Percentiles rank a stretch among this genome's conserved stretches.
Conservation (phyloP, 441 rosid genomes). For the Melastoma candidum region DNA sequence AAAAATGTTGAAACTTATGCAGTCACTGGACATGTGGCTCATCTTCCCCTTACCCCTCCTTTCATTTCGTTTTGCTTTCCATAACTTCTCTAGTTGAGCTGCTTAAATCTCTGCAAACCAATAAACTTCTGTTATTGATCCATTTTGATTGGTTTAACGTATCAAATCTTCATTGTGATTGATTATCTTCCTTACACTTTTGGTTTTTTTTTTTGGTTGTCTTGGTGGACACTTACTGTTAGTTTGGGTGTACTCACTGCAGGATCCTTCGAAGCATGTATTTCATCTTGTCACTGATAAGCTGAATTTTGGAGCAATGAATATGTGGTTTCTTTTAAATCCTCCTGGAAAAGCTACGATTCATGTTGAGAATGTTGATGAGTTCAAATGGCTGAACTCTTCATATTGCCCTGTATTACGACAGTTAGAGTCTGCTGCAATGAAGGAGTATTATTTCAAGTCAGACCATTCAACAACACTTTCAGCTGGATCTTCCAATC, state of each 20-base stretch:
- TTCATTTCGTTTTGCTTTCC: too few species aligned
- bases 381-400: constrained; percentile 94
- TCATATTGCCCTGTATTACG: constrained; percentile 95
- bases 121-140: too few species aligned
- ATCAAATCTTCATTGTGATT: too few species aligned
- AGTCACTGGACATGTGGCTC: too few species aligned
- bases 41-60: too few species aligned
- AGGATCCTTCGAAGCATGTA: constrained; percentile 94
- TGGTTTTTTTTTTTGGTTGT: background rate
- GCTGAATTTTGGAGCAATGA: constrained; percentile 95
- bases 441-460: constrained; percentile 97
- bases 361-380: constrained; percentile 95
- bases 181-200: too few species aligned
- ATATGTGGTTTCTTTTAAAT: constrained; percentile 93
- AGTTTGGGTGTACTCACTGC: constrained; percentile 18
- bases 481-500: constrained; percentile 78
- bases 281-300: constrained; percentile 94
- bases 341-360: constrained; percentile 92
- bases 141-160: too few species aligned
- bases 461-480: constrained; percentile 81
- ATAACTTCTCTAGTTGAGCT: too few species aligned
- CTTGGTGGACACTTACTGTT: background rate
- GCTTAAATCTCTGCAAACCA: too few species aligned
- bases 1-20: too few species aligned
- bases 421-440: constrained; percentile 89